Conservation (phyloP, 352 stramenopile genomes). For the Globisporangium parvum region DNA sequence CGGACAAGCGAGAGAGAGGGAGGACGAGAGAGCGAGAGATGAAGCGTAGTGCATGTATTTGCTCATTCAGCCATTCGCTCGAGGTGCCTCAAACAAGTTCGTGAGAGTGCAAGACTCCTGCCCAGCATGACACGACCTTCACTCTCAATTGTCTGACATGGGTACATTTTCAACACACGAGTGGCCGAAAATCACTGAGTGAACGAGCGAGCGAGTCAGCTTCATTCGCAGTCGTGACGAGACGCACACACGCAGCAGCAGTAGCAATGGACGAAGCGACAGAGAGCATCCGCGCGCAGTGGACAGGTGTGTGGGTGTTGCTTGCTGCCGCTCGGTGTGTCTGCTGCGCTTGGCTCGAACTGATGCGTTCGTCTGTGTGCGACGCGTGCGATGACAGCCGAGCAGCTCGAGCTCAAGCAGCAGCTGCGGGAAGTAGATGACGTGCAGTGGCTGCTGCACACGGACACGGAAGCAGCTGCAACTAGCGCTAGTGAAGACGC, state of each 20-base stretch:
- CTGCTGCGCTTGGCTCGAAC: neutral
- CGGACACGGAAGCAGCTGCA: neutral
- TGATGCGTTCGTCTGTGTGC: neutral
- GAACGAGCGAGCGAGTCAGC: no score
- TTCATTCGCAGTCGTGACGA: no score
- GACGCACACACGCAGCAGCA: no score
- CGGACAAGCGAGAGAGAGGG: neutral
- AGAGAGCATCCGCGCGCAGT: constrained; percentile 9
- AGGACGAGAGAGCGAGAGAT: no score
- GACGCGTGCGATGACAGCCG: constrained; percentile 12
- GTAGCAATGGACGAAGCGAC: neutral
- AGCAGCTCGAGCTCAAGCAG: constrained; percentile 58
- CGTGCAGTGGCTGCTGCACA: constrained; percentile 32
- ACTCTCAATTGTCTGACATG: no score
- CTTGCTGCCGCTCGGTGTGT: neutral
- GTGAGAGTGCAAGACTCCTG: no score
- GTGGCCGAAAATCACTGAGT: no score
- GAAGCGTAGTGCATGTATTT: no score
- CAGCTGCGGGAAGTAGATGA: constrained; percentile 36
- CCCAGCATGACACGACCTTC: no score
- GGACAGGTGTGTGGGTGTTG: constrained; percentile 4
- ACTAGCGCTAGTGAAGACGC: neutral
- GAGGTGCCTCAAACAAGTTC: no score
- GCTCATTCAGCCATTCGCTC: no score
- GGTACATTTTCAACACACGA: neutral